These are phyloP conservation scores for Saccharomyces hybrid DNA, from an alignment of 1,139 yeast genomes.

Conservation along the genomic window DNA sequence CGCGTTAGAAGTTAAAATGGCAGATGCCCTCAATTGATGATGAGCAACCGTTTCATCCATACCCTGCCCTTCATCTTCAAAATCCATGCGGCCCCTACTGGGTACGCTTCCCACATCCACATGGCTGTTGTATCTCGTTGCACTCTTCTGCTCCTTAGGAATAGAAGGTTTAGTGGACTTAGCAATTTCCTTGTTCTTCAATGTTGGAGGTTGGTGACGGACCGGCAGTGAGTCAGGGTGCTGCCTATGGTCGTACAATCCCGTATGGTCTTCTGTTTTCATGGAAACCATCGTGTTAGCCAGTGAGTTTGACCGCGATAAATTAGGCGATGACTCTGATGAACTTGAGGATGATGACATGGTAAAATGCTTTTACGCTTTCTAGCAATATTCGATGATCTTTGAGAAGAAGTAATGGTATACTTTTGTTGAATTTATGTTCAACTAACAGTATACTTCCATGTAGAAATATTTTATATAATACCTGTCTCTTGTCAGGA, in stretches of 20 bases:
- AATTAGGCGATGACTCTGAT: constrained; percentile 7
- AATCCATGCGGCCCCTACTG: not conserved
- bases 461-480: not conserved
- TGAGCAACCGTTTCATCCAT: constrained; percentile 10
- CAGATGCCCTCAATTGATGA: constrained; percentile 5
- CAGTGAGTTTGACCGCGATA: constrained; percentile 21
- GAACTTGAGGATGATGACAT: constrained; percentile 2
- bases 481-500: not conserved
- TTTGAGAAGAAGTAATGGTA: not conserved
- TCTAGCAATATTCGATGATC: not conserved
- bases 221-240: constrained; percentile 36
- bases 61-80: constrained; percentile 13
- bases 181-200: constrained; percentile 8
- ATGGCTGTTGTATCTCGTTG: not conserved
- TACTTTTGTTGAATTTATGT: not conserved
- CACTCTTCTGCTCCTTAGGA: not conserved
- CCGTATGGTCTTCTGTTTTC: constrained; percentile 38
- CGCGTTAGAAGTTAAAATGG: constrained; percentile 10
- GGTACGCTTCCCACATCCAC: not conserved
- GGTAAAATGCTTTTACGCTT: not conserved
- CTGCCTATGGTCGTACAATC: constrained; percentile 50
- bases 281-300: constrained; percentile 30
- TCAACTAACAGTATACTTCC: not conserved
- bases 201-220: constrained; percentile 1
- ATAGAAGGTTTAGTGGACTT: constrained; percentile 12